Base-by-base conservation (phyloP, 2,329 filamentous ascomycete species). In the Delphinella strobiligena region DNA sequence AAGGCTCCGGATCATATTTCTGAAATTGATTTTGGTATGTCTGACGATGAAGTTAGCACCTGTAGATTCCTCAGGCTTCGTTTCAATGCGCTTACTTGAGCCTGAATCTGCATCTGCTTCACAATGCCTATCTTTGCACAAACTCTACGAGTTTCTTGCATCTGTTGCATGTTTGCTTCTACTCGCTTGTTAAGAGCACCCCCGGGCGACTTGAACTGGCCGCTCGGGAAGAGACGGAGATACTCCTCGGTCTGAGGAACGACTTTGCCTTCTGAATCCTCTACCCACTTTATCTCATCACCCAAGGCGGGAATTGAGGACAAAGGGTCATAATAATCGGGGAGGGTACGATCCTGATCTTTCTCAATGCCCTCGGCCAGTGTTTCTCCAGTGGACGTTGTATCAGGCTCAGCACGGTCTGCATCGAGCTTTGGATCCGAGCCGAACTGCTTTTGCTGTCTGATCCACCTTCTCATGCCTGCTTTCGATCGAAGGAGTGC, bases 41-140 rank as follows among this genome's bases (percentile, higher is more conserved):
- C 82, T 91, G 51, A 22, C 19, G 15, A 9, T 14, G 27, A 9
- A 30, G 43, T 50, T 16, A 55, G 51, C 31, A 48, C 19, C n/a
- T 32, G 24, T 40, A 37, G n/a, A 15, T 2, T 34, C 22, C 31
- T 9, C 40, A 18, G 35, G 32, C 36, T 27, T 19, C 18, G 11
- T 10, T n/a, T 19, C n/a, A 33, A 22, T 22, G 19, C 36, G 54
- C 67, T 56, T 74, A 86, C 84, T 74, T 95, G 91, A 37, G 87
- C 85, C 60, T 98, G 91, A 39, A 96, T 77, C 63, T 98, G 91
- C 91, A 98, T 98, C 64, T 98, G 91, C 66, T 96, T 98, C 58
- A 98, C 91, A 45, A 98, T 86, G 36, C 85, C 81, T 57, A 98
- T 94, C 63, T 96, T 98, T 9, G 87, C 87, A 53, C 87, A 93